Percentiles rank a stretch among this genome's conserved stretches.
phyloP scores from a whole-genome alignment of 306 rosid species.

The Glycine latifolia region DNA sequence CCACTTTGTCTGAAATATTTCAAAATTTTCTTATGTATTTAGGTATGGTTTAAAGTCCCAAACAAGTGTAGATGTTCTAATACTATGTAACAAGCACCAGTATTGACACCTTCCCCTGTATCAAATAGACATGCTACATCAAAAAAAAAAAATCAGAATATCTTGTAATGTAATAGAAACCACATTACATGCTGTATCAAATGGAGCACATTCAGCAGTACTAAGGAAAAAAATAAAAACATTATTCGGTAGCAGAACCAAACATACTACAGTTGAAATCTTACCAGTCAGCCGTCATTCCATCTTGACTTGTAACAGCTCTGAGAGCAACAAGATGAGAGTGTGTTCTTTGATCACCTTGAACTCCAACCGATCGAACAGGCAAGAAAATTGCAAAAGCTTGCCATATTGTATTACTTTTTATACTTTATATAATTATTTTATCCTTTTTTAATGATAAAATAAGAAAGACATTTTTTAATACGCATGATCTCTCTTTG shows the following conservation, averaged over 20 bases:
- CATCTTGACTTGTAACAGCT: constrained; percentile 99
- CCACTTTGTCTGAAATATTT: background rate
- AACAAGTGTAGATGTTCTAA: background rate
- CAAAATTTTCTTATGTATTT: background rate
- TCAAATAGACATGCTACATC: constrained; percentile 20
- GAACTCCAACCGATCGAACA: constrained; percentile 89
- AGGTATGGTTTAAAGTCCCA: background rate
- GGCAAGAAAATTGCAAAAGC: constrained; percentile 98
- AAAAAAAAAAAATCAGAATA: constrained; percentile 24
- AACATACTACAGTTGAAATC: constrained; percentile 36
- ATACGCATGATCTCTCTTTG: background rate
- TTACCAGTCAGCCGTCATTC: constrained; percentile 99
- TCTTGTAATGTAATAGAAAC: background rate
- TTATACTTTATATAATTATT: no score
- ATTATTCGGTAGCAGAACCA: constrained; percentile 20
- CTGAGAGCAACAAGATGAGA: constrained; percentile 93
- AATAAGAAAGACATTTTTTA: background rate
- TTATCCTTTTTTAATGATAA: background rate
- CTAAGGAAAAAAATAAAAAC: background rate
- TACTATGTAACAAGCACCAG: constrained; percentile 8
- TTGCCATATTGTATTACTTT: constrained; percentile 65
- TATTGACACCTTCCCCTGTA: constrained; percentile 22
- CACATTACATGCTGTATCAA: background rate
- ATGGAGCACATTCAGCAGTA: background rate
- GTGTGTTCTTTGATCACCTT: constrained; percentile 96